These are phyloP conservation scores for Cladosporium colombiae DNA, from an alignment of 2,329 filamentous ascomycete species.

Conservation along the genomic window DNA sequence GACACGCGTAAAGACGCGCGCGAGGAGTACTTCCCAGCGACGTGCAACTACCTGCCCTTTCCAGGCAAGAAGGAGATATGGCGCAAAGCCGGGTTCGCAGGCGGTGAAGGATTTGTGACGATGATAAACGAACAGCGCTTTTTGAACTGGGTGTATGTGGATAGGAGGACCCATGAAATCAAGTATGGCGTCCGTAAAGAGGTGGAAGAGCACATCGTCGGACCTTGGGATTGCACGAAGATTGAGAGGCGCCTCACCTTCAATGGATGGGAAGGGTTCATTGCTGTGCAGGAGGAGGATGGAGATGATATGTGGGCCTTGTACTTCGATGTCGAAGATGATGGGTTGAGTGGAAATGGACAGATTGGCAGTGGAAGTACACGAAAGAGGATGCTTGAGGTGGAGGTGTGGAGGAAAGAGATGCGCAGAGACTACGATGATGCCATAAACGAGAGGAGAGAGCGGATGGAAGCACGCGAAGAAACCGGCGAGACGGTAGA, in stretches of 20 bases:
- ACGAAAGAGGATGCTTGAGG: conserved; percentile 34
- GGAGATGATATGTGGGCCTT: conserved; percentile 29
- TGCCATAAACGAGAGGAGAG: conserved; percentile 32
- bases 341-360: conserved; percentile 24
- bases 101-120: conserved; percentile 31
- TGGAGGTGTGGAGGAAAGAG: conserved; percentile 37
- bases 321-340: conserved; percentile 27
- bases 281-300: conserved; percentile 25
- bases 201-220: conserved; percentile 22
- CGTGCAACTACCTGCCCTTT: conserved; percentile 25
- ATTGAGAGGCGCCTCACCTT: conserved; percentile 26
- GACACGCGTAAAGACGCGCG: conserved; percentile 20
- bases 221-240: conserved; percentile 28
- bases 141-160: conserved; percentile 28
- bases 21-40: conserved; percentile 23
- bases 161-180: conserved; percentile 25
- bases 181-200: conserved; percentile 29
- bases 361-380: conserved; percentile 26
- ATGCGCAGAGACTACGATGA: conserved; percentile 27
- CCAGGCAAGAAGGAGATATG: conserved; percentile 26
- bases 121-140: conserved; percentile 25
- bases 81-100: conserved; percentile 27
- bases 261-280: conserved; percentile 29
- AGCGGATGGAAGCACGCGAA: conserved; percentile 28
- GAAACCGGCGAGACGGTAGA: conserved; percentile 19